These are phyloP conservation scores for Boletellus ananiceps DNA, from an alignment of 768 basidiomycete species.

Conservation along the genomic window DNA sequence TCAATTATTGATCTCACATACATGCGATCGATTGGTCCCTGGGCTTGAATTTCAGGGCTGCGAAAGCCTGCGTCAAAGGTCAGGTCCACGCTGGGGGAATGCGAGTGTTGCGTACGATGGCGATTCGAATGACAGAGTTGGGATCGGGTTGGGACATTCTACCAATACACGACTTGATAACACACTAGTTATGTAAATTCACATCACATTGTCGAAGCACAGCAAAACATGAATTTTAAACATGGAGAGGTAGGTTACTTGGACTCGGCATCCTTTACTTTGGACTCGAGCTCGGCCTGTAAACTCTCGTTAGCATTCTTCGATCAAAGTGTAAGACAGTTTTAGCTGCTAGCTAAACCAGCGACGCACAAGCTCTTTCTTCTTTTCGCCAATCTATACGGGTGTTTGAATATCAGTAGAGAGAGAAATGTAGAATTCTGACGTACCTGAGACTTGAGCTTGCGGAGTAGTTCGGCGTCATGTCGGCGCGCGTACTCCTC, in stretches of 20 bases:
- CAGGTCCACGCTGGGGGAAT: not conserved
- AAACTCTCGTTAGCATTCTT: slow-evolving; percentile 12
- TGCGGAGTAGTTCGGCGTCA: slow-evolving; percentile 53
- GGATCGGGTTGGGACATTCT: slow-evolving; percentile 12
- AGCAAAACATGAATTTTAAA: slow-evolving; percentile 4
- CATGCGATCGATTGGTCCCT: slow-evolving; percentile 21
- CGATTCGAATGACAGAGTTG: slow-evolving; percentile 16
- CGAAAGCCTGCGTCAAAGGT: slow-evolving; percentile 14
- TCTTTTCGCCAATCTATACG: slow-evolving; percentile 29
- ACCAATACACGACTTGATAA: not conserved
- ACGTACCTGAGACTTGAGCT: slow-evolving; percentile 54
- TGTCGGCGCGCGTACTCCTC: slow-evolving; percentile 62
- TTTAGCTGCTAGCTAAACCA: slow-evolving; percentile 10
- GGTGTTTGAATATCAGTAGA: not conserved
- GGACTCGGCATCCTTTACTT: slow-evolving; percentile 20
- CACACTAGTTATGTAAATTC: no score
- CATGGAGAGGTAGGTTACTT: slow-evolving; percentile 14
- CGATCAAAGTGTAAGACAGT: slow-evolving; percentile 9
- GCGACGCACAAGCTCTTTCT: slow-evolving; percentile 30
- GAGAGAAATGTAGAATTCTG: no score
- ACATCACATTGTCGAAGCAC: not conserved
- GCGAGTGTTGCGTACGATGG: slow-evolving; percentile 19
- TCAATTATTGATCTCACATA: slow-evolving; percentile 3
- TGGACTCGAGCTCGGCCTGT: slow-evolving; percentile 30
- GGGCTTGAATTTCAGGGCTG: slow-evolving; percentile 24